Percentiles rank a stretch among this genome's conserved stretches.
These are phyloP conservation scores for Dothideomycetes sp. DNA, from an alignment of 2,329 filamentous ascomycete species.

Conservation along the genomic window DNA sequence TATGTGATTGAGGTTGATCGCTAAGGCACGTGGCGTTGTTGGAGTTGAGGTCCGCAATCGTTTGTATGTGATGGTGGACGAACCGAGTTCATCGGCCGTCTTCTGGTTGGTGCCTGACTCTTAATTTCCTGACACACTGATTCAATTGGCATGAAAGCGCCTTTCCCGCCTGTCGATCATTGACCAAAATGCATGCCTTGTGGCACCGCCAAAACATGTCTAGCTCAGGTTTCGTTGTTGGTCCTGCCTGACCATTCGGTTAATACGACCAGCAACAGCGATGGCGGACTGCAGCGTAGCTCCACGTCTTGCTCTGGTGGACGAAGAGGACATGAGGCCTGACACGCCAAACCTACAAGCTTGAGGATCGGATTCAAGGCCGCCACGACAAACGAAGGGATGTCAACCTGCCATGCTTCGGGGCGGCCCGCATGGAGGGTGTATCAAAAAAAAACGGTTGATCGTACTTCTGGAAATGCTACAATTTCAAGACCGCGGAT, in stretches of 20 bases:
- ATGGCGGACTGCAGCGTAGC: conserved; percentile 4
- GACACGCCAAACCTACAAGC: conserved; percentile 1
- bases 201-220: conserved; percentile 8
- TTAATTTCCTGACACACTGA: conserved; percentile 8
- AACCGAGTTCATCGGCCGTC: conserved; percentile 7
- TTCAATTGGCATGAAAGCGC: conserved; percentile 1
- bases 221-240: conserved; percentile 4
- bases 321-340: not conserved
- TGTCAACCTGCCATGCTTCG: conserved; percentile 15
- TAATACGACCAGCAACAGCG: conserved; percentile 6
- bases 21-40: conserved; percentile 12
- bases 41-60: not conserved
- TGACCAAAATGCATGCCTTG: conserved; percentile 2
- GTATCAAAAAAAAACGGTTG: conserved; percentile 13
- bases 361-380: no score
- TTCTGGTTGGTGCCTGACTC: conserved; percentile 7
- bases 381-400: conserved; percentile 9
- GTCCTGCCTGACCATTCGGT: conserved; percentile 8
- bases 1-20: no score
- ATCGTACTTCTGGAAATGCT: conserved; percentile 15
- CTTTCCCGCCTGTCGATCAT: conserved; percentile 10
- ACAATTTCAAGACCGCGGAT: conserved; percentile 4
- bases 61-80: not conserved
- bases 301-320: not conserved
- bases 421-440: conserved; percentile 14